Evolutionary conservation across 1,284 basidiomycete species (phyloP), one percentile per base, ranked within the genome.

Genomic region (Wolfiporia cocos): DNA sequence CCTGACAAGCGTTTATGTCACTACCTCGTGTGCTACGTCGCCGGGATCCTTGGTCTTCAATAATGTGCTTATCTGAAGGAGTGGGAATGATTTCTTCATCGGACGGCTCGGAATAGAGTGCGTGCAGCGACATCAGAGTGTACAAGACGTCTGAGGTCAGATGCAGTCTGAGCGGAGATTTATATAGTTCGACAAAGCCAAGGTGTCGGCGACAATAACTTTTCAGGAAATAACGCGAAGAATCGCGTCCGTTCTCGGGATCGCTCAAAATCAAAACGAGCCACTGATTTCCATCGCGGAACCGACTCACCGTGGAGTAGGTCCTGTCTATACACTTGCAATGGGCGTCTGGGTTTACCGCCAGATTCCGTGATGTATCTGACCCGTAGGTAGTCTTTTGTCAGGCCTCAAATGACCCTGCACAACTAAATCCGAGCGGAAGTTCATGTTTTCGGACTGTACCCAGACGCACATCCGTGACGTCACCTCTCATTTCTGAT

Each of bases 11-110:
- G 26, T 9, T 31, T 3, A 18, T 12, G 11, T 34, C 19, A 3
- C 24, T 22, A 40, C 45, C 45, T 40, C 45, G 41, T 6, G 41
- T 47, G 22, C 45, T 47, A 14, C 45, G 45, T 17, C 45, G 37
- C 7, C 45, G 45, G 3, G 41, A 42, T 17, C 23, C 26, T 17
- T 30, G 40, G 21, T 46, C 44, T 14, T 29, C 24, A 19, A 39
- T 47, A 4, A 32, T 15, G 7, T 47, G 45, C 24, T 32, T n/a
- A 10, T 47, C 45, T 11, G 40, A 30, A 17, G 44, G 44, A 39
- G 26, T 30, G 30, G 26, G 19, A 1, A 43, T 23, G 17, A 37
- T 39, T 21, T 43, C 45, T 19, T 47, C 41, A 36, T 47, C 45
- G 17, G 45, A 47, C n/a, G 32, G 37, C 23, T 46, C 44, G 17